A percentile compares a stretch with the other conserved stretches of the same genome.
phyloP scores from a whole-genome alignment of 163 green algal species.

The Scenedesmus sp. region DNA sequence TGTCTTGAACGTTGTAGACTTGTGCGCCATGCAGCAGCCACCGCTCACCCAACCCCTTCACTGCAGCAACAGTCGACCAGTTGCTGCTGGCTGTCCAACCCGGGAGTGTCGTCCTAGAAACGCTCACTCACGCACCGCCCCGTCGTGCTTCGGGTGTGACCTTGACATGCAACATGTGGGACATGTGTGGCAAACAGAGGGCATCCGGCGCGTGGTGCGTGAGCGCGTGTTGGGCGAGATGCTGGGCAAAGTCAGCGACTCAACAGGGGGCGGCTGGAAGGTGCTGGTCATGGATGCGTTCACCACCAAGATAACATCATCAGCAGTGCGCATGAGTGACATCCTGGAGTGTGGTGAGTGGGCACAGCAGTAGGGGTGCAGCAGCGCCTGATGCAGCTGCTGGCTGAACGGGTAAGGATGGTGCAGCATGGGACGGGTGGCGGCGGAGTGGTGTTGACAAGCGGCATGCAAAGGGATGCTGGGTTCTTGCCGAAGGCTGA shows the following conservation, averaged over 20 bases:
- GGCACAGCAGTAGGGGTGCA: no score
- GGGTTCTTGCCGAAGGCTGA: neutral
- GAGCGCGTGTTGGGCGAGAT: constrained; percentile 79
- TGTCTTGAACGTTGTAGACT: neutral
- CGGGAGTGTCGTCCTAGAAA: no score
- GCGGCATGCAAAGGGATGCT: neutral
- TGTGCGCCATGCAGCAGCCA: neutral
- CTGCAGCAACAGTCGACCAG: no score
- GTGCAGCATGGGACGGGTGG: neutral
- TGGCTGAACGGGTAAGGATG: no score
- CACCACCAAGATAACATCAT: constrained; percentile 81
- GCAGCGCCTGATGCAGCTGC: no score
- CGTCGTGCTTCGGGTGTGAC: neutral
- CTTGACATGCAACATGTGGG: neutral
- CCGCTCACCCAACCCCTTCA: no score
- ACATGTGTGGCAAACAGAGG: constrained; percentile 24
- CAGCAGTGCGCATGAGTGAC: constrained; percentile 75
- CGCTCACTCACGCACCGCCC: no score
- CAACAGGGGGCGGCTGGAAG: constrained; percentile 58
- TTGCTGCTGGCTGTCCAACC: no score
- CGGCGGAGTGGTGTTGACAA: neutral
- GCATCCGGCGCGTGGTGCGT: constrained; percentile 42
- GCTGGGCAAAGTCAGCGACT: constrained; percentile 73
- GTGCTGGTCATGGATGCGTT: constrained; percentile 85
- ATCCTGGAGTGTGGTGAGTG: constrained; percentile 73